phyloP scores from a whole-genome alignment of 768 basidiomycete species.

The Suillus clintonianus region DNA sequence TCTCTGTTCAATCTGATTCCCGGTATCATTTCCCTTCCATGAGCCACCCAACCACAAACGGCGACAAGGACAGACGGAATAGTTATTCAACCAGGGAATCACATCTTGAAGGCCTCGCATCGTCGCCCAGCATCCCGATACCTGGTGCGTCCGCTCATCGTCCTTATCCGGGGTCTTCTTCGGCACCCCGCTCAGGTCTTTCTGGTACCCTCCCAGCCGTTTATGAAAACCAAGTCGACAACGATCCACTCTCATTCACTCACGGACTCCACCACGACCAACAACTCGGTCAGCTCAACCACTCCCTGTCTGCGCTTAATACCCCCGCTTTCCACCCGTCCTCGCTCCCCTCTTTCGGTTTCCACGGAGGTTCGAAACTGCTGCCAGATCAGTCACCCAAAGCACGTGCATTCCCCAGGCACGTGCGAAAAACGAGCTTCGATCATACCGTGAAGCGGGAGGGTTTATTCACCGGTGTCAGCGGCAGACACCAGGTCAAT shows the following conservation, averaged over 20 bases:
- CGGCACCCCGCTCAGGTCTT: constrained; percentile 43
- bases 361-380: constrained; percentile 54
- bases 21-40: constrained; percentile 47
- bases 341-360: constrained; percentile 71
- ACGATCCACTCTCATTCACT: constrained; percentile 39
- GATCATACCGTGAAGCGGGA: constrained; percentile 86
- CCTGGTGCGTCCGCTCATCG: constrained; percentile 47
- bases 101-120: constrained; percentile 15
- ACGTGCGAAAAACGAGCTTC: constrained; percentile 92
- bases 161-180: constrained; percentile 47
- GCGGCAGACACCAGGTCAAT: constrained; percentile 80
- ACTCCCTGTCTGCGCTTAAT: constrained; percentile 42
- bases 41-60: constrained; percentile 18
- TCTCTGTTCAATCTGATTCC: constrained; percentile 39
- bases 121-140: constrained; percentile 37
- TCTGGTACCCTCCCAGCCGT: constrained; percentile 36
- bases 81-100: constrained; percentile 23
- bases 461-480: constrained; percentile 55
- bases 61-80: constrained; percentile 26
- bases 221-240: constrained; percentile 45
- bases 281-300: constrained; percentile 37
- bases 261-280: constrained; percentile 30
- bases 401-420: constrained; percentile 70
- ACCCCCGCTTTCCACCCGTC: constrained; percentile 62
- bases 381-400: constrained; percentile 36